Evolutionary conservation across 2,329 filamentous ascomycete species (phyloP), one percentile per base, ranked within the genome.

Genomic region (Sclerotiophoma versabilis): DNA sequence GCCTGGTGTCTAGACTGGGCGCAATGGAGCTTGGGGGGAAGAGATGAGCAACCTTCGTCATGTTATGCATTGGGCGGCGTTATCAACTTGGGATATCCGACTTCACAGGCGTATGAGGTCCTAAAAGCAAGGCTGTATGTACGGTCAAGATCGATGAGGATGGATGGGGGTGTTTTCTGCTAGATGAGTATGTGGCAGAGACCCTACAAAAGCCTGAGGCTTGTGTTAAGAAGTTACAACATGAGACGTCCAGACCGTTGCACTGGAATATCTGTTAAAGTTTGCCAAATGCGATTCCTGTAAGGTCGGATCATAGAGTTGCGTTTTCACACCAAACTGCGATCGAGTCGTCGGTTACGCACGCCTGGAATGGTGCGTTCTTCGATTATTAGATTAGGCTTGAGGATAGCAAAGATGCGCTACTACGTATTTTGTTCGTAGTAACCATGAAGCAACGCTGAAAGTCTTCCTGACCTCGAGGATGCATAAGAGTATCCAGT

Each of bases 31-130:
- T 64, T 22, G 37, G 50, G 41, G 34, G 33, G 38, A 52, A 47
- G 26, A 41, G 51, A 54, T 57, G 52, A 53, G 47, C 42, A 50
- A 39, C 11, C 47, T 59, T 54, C 33, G 19, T 59, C 55, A 61
- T 57, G 49, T 61, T 61, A 58, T 66, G 65, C 65, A 68, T 68
- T 67, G 64, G 65, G 65, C 57, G 65, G 65, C 65, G 65, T 68
- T 68, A 44, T 53, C 44, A 50, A 55, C 36, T 54, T 45, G 58
- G 49, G 50, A 63, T 57, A 50, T 63, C 49, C 54, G 44, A 52
- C 29, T 55, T 48, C 41, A 54, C 25, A 17, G 57, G 58, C 53
- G 57, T 41, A 57, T 34, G 48, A 49, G 44, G 54, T 57, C 49
- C 9, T n/a, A 56, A 57, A 57, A 57, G 54, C 49, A 49, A 26